A percentile compares a stretch with the other conserved stretches of the same genome.
These are phyloP conservation scores for Litchi chinensis DNA, from an alignment of 345 rosid species.

Conservation along the genomic window DNA sequence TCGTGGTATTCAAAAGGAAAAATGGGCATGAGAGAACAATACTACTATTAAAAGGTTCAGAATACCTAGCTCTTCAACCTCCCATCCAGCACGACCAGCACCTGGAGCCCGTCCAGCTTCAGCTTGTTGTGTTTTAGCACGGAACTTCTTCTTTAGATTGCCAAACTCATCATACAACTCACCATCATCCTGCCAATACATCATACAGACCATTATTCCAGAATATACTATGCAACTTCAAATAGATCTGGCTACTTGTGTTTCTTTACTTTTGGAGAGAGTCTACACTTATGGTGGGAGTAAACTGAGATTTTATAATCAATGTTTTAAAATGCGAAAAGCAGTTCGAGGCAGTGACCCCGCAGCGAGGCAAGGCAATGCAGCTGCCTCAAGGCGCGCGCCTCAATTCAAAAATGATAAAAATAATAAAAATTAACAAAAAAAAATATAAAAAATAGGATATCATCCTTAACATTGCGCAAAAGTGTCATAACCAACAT, in stretches of 20 bases:
- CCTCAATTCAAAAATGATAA: too few species aligned
- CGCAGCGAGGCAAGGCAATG: too few species aligned
- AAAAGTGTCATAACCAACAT: too few species aligned
- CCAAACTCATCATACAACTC: constrained; percentile 99
- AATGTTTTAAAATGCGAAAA: too few species aligned
- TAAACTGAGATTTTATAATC: neutral
- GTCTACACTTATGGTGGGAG: neutral
- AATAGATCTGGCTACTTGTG: neutral
- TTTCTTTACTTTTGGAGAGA: neutral
- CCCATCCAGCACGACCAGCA: constrained; percentile 99
- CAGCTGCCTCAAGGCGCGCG: too few species aligned
- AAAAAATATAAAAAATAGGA: too few species aligned
- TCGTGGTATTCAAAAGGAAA: neutral
- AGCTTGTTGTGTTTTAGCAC: constrained; percentile 79
- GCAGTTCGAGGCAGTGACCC: too few species aligned
- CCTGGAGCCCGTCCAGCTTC: constrained; percentile 68
- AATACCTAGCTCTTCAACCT: constrained; percentile 89
- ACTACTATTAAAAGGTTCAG: neutral
- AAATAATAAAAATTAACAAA: too few species aligned
- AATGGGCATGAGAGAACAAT: neutral
- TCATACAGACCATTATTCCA: constrained; percentile 20
- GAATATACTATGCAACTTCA: constrained; percentile 17
- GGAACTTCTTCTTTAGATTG: constrained; percentile 92
- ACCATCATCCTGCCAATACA: constrained; percentile 79
- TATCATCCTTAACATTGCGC: too few species aligned